These are phyloP conservation scores for Cladosporium sp. DNA, from an alignment of 2,329 filamentous ascomycete species.

Conservation along the genomic window DNA sequence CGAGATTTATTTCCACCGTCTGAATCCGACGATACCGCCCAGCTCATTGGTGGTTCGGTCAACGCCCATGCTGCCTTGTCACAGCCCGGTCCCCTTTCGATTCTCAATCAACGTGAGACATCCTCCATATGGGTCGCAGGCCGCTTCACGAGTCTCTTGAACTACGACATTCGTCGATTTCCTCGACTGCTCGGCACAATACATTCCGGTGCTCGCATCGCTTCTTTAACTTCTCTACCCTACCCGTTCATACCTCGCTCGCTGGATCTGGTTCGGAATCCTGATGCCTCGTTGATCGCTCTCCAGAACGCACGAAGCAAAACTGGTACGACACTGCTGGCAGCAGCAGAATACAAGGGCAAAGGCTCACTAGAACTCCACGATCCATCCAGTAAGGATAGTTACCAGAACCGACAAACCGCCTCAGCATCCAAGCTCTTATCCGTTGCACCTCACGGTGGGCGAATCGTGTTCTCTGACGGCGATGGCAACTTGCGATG, in stretches of 20 bases:
- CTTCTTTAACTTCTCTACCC: conserved; percentile 69
- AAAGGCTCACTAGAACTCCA: conserved; percentile 92
- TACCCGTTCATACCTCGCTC: conserved; percentile 65
- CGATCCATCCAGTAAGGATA: conserved; percentile 50
- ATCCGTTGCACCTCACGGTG: conserved; percentile 78
- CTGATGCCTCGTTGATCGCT: conserved; percentile 52
- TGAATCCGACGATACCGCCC: conserved; percentile 17
- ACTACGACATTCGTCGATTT: conserved; percentile 86
- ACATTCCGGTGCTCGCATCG: conserved; percentile 79
- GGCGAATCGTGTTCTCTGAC: conserved; percentile 78
- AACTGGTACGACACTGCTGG: conserved; percentile 67
- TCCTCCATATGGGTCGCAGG: conserved; percentile 82
- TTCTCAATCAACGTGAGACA: conserved; percentile 59
- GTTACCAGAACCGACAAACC: conserved; percentile 77
- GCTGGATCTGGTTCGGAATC: conserved; percentile 57
- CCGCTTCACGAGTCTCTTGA: conserved; percentile 82
- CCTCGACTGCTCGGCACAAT: conserved; percentile 74
- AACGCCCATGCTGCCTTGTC: conserved; percentile 68
- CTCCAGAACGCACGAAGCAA: conserved; percentile 56
- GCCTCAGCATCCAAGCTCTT: conserved; percentile 78
- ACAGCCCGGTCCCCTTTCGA: conserved; percentile 78
- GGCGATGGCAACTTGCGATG: conserved; percentile 82
- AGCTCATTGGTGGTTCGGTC: conserved; percentile 38
- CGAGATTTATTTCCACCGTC: conserved; percentile 43
- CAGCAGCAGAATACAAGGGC: conserved; percentile 86